These are phyloP conservation scores for Geotrichum restrictum DNA, from an alignment of 1,139 yeast species.

Conservation along the genomic window DNA sequence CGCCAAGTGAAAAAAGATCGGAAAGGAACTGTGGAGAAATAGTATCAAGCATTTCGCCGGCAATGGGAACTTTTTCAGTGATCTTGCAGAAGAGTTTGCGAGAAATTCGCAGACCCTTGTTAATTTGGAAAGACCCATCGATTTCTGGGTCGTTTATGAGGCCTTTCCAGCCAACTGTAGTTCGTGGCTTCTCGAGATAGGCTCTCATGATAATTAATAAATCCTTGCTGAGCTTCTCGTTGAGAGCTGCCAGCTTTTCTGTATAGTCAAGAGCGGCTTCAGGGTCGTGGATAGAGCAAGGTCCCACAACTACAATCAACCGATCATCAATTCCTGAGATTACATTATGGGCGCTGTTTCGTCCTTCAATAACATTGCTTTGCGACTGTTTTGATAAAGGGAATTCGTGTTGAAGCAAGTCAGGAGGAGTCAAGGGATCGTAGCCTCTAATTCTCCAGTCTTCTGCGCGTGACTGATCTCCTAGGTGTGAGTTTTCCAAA, in stretches of 20 bases:
- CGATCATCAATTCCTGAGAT: slow-evolving; percentile 74
- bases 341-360: slow-evolving; percentile 70
- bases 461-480: slow-evolving; percentile 56
- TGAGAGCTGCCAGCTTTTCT: slow-evolving; percentile 53
- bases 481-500: slow-evolving; percentile 25
- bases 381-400: slow-evolving; percentile 63
- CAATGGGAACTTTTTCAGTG: slow-evolving; percentile 82
- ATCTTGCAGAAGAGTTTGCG: slow-evolving; percentile 81
- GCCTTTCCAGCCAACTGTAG: slow-evolving; percentile 99
- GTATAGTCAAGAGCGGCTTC: slow-evolving; percentile 89
- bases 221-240: slow-evolving; percentile 66
- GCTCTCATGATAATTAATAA: slow-evolving; percentile 93
- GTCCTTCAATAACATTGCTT: slow-evolving; percentile 64
- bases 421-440: slow-evolving; percentile 94
- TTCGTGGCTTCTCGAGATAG: slow-evolving; percentile 94
- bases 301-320: slow-evolving; percentile 83
- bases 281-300: slow-evolving; percentile 95
- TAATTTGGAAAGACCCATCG: slow-evolving; percentile 88
- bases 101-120: slow-evolving; percentile 86
- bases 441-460: slow-evolving; percentile 83
- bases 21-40: slow-evolving; percentile 91
- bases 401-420: slow-evolving; percentile 82
- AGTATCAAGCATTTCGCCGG: slow-evolving; percentile 96
- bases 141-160: slow-evolving; percentile 95
- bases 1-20: slow-evolving; percentile 88